Evolutionary conservation across 257 asterid species (phyloP).

Genomic region (Apocynum venetum): DNA sequence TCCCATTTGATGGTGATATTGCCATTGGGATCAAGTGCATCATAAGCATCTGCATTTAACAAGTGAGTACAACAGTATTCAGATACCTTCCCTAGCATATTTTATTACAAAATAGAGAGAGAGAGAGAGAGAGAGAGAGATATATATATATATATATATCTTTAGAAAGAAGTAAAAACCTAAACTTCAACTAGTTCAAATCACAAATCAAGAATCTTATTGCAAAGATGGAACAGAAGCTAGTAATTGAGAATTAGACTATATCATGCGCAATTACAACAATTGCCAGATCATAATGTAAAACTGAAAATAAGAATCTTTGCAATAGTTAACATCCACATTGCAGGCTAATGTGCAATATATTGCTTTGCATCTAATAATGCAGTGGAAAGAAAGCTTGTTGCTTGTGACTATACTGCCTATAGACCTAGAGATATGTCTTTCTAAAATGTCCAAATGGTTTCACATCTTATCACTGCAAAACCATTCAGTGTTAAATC

Average conservation of each 20-base stretch:
- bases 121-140: neutral
- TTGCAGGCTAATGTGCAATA: neutral
- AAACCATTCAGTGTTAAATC: neutral
- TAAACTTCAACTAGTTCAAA: neutral
- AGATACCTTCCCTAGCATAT: neutral
- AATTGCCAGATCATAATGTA: no score
- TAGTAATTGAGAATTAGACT: neutral
- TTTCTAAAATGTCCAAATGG: neutral
- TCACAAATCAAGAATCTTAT: neutral
- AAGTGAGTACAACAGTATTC: neutral
- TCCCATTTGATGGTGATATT: conserved; percentile 64
- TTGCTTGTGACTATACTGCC: neutral
- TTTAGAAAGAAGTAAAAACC: neutral
- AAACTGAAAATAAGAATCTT: no score
- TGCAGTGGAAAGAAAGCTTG: neutral
- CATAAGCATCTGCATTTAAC: conserved; percentile 48
- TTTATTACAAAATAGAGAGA: no score
- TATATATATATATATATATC: neutral
- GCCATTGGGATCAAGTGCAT: conserved; percentile 52
- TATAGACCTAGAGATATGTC: neutral
- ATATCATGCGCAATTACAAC: no score
- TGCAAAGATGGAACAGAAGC: neutral
- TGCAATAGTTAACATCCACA: neutral
- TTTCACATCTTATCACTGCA: neutral
- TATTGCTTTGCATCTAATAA: neutral